Percentiles rank a stretch among this genome's conserved stretches.
Conservation (phyloP, 176 grass and related monocot species). For the Carex littledalei region DNA sequence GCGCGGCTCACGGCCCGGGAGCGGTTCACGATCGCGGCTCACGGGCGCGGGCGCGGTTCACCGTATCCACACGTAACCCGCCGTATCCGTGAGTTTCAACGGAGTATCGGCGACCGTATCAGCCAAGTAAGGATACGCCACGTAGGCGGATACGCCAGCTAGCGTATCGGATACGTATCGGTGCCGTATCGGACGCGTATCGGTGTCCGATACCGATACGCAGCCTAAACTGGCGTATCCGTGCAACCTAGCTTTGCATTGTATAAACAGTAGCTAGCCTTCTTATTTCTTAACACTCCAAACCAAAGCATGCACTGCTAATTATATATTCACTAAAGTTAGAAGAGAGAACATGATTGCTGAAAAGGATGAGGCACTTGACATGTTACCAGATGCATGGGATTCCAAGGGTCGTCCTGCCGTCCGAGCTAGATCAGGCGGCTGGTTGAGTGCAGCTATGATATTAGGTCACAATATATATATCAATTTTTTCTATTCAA, state of each 20-base stretch:
- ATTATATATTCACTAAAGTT: background rate
- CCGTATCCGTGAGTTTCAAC: too few species aligned
- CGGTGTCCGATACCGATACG: too few species aligned
- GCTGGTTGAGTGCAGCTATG: slow-evolving; percentile 86
- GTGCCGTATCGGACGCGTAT: too few species aligned
- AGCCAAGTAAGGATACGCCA: too few species aligned
- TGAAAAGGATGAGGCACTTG: slow-evolving; percentile 33
- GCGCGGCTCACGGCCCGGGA: too few species aligned
- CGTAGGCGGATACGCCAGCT: too few species aligned
- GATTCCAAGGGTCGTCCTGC: slow-evolving; percentile 65
- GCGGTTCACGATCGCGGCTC: too few species aligned
- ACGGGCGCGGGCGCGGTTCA: too few species aligned
- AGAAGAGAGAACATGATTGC: slow-evolving; percentile 37
- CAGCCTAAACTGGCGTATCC: too few species aligned
- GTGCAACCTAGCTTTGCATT: background rate
- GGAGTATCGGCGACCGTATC: too few species aligned
- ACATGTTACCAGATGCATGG: slow-evolving; percentile 64
- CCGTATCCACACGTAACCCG: too few species aligned
- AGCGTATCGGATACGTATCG: too few species aligned
- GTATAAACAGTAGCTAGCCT: background rate
- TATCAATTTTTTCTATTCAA: background rate
- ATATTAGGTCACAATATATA: slow-evolving; percentile 49
- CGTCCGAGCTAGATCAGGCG: slow-evolving; percentile 46
- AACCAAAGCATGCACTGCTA: background rate
- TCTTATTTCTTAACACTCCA: background rate